Evolutionary conservation across 306 rosid genomes (phyloP), one percentile per base, ranked within the genome.

Genomic region (Fragaria iinumae): DNA sequence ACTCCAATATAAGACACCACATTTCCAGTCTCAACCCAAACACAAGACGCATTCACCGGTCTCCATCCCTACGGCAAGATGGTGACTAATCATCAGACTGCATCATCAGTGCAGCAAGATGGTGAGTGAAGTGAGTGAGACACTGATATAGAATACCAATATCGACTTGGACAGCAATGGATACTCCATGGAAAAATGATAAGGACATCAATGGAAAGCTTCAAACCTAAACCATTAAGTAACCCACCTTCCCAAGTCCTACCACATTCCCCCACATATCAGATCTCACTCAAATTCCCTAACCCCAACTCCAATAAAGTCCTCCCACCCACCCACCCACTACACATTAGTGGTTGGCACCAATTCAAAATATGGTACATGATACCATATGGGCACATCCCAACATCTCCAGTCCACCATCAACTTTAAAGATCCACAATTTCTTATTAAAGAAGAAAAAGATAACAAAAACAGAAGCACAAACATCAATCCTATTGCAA

Each of bases 211-310:
- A 65, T 36, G 39, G 70, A n/a, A 41, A 68, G 34, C 73, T 21
- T 44, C 21, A 45, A 12, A 44, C 38, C 73, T 2, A 67, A 25
- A 23, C 39, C 55, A 23, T 69, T 3, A 11, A 69, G 36, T 23
- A 69, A 69, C 73, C 38, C 55, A 69, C 73, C 70, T 21, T 62
- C 43, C 66, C 25, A 64, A 66, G 67, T 82, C 71, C 49, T 66
- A 67, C 77, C 86, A 87, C 71, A 34, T 71, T 78, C 69, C 12
- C 81, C 76, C 82, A 77, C 83, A 49, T 43, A 66, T 39, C 69
- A 60, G 71, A 44, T 43, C 50, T 69, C 73, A 69, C 73, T 43
- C 73, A 69, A 44, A 41, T 12, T 44, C n/a, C 27, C 25, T 69
- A 59, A 67, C 76, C 67, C 25, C 69, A 76, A 66, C 6, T 53